Conservation (phyloP, 108 stramenopile genomes). For the Cylindrotheca fusiformis region DNA sequence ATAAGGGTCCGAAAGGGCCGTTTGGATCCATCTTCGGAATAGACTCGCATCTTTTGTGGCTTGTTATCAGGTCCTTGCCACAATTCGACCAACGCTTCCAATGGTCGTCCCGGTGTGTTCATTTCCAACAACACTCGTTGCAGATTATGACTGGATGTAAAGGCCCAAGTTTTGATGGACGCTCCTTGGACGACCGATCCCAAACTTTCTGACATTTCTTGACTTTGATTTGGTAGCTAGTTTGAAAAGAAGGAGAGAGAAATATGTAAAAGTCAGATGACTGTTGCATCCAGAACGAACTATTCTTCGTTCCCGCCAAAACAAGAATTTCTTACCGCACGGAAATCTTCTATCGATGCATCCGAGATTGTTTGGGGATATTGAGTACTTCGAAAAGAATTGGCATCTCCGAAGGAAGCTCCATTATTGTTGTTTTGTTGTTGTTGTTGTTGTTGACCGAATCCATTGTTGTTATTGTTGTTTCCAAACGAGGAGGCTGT, state of each 20-base stretch:
- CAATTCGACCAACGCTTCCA: constrained; percentile 63
- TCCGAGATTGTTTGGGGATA: not conserved
- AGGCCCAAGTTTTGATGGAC: not conserved
- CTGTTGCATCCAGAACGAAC: too few relatives aligned
- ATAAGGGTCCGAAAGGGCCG: constrained; percentile 68
- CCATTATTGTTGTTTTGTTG: not conserved
- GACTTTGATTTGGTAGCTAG: too few relatives aligned
- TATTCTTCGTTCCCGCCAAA: too few relatives aligned
- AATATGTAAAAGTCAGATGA: too few relatives aligned
- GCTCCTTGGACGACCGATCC: not conserved
- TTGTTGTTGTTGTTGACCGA: too few relatives aligned
- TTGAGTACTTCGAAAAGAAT: not conserved
- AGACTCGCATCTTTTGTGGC: constrained; percentile 65
- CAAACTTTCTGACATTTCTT: not conserved
- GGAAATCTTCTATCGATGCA: not conserved
- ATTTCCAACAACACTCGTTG: constrained; percentile 8
- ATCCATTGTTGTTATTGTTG: too few relatives aligned
- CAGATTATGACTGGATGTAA: not conserved
- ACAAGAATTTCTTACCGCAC: not conserved
- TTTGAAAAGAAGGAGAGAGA: too few relatives aligned
- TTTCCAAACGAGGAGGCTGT: too few relatives aligned
- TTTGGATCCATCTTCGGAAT: constrained; percentile 63
- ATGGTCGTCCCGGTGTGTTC: constrained; percentile 67
- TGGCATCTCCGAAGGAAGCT: not conserved
- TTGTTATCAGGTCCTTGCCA: constrained; percentile 75